Conservation (phyloP, 2,329 filamentous ascomycete genomes). For the Bipolaris cookei region DNA sequence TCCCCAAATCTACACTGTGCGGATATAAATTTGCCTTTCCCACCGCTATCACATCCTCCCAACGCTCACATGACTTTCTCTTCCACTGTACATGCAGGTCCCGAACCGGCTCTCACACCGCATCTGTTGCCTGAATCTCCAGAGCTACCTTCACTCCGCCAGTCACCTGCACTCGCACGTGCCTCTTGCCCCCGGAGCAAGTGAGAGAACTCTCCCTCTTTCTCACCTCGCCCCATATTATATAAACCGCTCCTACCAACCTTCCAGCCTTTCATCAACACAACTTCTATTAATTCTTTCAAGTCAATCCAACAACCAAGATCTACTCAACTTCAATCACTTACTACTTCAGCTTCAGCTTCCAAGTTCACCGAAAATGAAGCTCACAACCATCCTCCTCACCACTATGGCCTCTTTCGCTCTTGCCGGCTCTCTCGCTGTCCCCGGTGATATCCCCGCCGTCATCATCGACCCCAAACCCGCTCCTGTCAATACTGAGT, state of each 20-base stretch:
- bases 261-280: no score
- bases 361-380: neutral
- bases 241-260: neutral
- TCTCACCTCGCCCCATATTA: neutral
- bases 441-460: neutral
- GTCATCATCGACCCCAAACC: neutral
- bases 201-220: no score
- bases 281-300: neutral
- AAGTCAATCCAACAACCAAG: neutral
- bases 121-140: no score
- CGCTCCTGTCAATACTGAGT: neutral
- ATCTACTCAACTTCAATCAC: neutral
- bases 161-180: no score
- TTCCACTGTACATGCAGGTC: no score
- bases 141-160: no score
- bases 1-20: no score
- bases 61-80: no score
- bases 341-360: neutral
- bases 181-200: no score
- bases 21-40: no score
- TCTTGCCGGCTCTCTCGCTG: neutral
- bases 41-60: no score
- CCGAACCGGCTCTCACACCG: no score
- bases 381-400: neutral
- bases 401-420: conserved; percentile 1